Conservation (phyloP, 1,139 yeast species). For the Spathaspora sp. region DNA sequence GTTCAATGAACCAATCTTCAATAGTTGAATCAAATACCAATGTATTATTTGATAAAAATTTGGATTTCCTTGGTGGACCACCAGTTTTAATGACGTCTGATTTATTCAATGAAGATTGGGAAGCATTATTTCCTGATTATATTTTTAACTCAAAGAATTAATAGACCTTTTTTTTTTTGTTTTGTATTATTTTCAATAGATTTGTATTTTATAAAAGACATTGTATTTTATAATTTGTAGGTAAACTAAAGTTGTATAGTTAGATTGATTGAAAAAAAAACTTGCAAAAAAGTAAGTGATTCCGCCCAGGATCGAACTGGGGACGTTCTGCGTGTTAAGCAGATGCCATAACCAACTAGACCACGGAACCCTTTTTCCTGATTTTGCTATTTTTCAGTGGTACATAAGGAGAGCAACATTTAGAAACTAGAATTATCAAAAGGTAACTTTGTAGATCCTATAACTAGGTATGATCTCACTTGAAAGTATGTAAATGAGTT, state of each 20-base stretch:
- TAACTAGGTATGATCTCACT: no score
- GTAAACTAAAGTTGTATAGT: no score
- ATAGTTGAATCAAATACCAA: conserved; percentile 23
- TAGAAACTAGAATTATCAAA: no score
- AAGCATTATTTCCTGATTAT: conserved; percentile 46
- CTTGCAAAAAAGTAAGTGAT: conserved; percentile 48
- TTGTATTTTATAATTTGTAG: no score
- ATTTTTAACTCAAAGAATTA: conserved; percentile 19
- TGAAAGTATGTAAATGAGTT: no score
- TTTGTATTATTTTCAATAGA: conserved; percentile 4
- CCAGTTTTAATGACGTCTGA: conserved; percentile 55
- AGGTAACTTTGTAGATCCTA: no score
- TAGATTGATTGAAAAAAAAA: not conserved
- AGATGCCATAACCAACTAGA: conserved; percentile 99
- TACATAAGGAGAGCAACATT: no score
- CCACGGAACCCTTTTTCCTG: conserved; percentile 54
- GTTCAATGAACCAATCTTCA: conserved; percentile 13
- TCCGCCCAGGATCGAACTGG: conserved; percentile 99
- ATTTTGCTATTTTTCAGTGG: conserved; percentile 5
- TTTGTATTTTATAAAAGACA: not conserved
- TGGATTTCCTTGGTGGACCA: conserved; percentile 52
- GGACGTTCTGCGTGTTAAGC: conserved; percentile 99
- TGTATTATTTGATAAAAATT: conserved; percentile 23
- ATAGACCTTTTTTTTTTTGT: not conserved
- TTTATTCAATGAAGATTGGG: conserved; percentile 52